Conservation (phyloP, 345 rosid species). For the Alliaria petiolata region DNA sequence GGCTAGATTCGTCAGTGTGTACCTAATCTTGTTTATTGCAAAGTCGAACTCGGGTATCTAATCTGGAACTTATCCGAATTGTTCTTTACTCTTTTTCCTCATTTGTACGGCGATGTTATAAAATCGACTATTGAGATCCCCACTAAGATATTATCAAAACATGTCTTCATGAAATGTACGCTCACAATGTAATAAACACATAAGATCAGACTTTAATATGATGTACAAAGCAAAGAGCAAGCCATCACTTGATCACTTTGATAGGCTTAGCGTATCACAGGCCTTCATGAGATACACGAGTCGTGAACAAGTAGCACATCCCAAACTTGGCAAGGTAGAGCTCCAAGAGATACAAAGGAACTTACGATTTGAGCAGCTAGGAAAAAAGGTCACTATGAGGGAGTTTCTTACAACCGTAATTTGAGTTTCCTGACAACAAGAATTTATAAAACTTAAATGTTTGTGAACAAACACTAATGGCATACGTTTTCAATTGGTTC, state of each 20-base stretch:
- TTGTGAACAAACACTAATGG: no score
- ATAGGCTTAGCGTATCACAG: neutral
- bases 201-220: neutral
- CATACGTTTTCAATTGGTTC: no score
- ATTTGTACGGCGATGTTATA: neutral
- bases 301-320: no score
- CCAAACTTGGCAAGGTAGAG: no score
- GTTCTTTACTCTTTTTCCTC: neutral
- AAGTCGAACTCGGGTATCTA: neutral
- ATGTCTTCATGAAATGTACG: neutral
- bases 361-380: no score
- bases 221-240: neutral
- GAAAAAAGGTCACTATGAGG: no score
- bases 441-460: no score
- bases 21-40: neutral
- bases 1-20: conserved; percentile 35
- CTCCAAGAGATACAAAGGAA: no score
- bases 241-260: neutral
- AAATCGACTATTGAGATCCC: neutral
- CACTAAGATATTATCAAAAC: neutral
- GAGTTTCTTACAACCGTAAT: no score
- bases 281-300: no score
- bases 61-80: neutral
- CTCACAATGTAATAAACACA: neutral
- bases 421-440: no score